A percentile compares a stretch with the other conserved stretches of the same genome.
These are phyloP conservation scores for Blastocystis sp. DNA, from an alignment of 352 stramenopile species.

Conservation along the genomic window DNA sequence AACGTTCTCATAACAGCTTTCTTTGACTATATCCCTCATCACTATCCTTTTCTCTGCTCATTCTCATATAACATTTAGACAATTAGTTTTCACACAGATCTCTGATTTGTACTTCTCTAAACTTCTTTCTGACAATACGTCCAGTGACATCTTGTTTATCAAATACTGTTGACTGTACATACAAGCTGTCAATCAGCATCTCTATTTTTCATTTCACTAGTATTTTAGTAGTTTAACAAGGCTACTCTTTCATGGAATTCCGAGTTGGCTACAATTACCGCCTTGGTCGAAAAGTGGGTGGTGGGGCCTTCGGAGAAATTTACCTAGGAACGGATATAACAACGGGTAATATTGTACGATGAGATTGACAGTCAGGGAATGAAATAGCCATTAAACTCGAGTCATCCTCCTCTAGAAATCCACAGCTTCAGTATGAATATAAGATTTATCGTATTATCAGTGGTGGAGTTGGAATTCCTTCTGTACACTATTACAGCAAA, in stretches of 20 bases:
- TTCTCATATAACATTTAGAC: no score
- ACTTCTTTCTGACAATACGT: no score
- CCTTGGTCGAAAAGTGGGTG: constrained; percentile 97
- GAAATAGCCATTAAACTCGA: constrained; percentile 98
- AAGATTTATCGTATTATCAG: constrained; percentile 99
- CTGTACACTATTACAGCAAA: constrained; percentile 96
- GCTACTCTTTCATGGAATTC: constrained; percentile 15
- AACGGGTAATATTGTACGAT: constrained; percentile 75
- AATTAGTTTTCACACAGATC: no score
- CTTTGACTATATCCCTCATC: no score
- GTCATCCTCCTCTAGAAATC: constrained; percentile 84
- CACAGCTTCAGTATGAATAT: constrained; percentile 98
- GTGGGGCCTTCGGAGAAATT: constrained; percentile 98
- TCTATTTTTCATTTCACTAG: no score
- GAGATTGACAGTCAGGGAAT: constrained; percentile 18
- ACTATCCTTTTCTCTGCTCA: no score
- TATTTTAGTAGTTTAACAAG: background rate
- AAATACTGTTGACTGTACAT: no score
- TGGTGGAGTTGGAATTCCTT: constrained; percentile 93
- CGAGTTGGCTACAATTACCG: constrained; percentile 72
- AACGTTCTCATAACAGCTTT: no score
- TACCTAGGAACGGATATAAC: constrained; percentile 92
- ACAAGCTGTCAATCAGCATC: no score
- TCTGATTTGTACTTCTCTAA: no score
- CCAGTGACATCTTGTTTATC: no score